Evolutionary conservation across 371 early-diverging fungal genomes (phyloP).

Genomic region (Syncephalastrum monosporum): DNA sequence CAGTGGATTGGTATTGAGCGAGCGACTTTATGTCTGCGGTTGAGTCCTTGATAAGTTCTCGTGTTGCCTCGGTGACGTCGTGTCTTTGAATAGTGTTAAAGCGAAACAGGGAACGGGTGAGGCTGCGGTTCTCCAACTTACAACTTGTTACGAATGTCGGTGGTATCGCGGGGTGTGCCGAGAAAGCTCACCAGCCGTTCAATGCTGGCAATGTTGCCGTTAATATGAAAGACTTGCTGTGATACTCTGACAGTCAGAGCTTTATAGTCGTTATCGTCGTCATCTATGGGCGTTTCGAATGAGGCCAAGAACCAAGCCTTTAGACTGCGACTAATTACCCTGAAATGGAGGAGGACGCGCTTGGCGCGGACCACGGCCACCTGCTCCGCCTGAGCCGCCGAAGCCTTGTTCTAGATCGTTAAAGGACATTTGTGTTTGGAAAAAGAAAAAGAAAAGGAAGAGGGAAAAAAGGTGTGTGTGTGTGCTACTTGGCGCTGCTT

Average conservation of each 20-base stretch:
- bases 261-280: constrained; percentile 57
- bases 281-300: constrained; percentile 14
- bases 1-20: constrained; percentile 38
- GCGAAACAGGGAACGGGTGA: neutral
- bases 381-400: constrained; percentile 23
- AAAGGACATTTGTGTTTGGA: constrained; percentile 45
- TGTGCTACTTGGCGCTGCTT: neutral
- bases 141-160: constrained; percentile 74
- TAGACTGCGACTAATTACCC: constrained; percentile 1
- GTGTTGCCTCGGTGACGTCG: constrained; percentile 77
- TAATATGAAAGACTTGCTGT: constrained; percentile 74
- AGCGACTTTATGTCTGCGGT: constrained; percentile 73
- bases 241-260: constrained; percentile 59
- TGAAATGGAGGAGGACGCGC: constrained; percentile 16
- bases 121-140: constrained; percentile 33
- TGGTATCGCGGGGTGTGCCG: constrained; percentile 78
- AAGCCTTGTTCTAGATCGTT: constrained; percentile 58
- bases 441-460: constrained; percentile 2
- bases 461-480: neutral
- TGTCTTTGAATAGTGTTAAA: constrained; percentile 52
- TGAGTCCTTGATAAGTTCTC: constrained; percentile 79
- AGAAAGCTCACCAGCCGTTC: constrained; percentile 76
- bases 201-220: constrained; percentile 79
- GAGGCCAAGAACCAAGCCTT: neutral
- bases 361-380: constrained; percentile 15